Conservation (phyloP, 2,329 filamentous ascomycete genomes). For the Trichophyton benhamiae region DNA sequence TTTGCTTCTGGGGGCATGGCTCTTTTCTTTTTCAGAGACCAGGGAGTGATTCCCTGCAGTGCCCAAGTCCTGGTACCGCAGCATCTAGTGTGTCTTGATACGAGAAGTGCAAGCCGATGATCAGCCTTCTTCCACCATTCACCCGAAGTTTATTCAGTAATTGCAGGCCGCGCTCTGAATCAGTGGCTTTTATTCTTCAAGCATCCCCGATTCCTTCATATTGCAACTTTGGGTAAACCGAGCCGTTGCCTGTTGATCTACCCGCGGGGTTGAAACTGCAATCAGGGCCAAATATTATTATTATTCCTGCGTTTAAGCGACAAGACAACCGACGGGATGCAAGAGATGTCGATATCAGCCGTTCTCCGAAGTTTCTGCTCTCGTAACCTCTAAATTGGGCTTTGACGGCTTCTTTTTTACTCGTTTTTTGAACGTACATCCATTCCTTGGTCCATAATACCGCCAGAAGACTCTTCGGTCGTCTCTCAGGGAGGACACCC, state of each 20-base stretch:
- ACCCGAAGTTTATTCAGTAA: neutral
- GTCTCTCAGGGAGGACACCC: neutral
- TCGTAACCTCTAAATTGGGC: neutral
- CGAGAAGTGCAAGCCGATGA: neutral
- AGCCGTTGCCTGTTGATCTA: conserved; percentile 3
- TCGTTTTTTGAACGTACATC: neutral
- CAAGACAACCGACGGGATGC: neutral
- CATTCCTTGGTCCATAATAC: neutral
- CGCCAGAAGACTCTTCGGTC: neutral
- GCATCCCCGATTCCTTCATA: neutral
- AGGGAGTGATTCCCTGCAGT: neutral
- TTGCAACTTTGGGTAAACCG: neutral
- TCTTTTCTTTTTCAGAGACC: neutral
- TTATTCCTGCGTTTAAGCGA: neutral
- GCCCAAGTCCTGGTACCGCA: neutral
- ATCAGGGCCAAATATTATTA: neutral
- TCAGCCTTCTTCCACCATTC: conserved; percentile 1
- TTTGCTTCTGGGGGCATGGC: neutral
- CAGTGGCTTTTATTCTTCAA: conserved; percentile 1
- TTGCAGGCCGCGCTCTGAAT: neutral
- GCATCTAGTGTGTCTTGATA: conserved; percentile 1
- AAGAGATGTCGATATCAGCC: conserved; percentile 1
- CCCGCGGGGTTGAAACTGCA: neutral
- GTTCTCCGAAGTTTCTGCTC: neutral
- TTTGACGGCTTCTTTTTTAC: neutral